phyloP scores from a whole-genome alignment of 2,329 filamentous ascomycete species.

The Xylogone sp. region DNA sequence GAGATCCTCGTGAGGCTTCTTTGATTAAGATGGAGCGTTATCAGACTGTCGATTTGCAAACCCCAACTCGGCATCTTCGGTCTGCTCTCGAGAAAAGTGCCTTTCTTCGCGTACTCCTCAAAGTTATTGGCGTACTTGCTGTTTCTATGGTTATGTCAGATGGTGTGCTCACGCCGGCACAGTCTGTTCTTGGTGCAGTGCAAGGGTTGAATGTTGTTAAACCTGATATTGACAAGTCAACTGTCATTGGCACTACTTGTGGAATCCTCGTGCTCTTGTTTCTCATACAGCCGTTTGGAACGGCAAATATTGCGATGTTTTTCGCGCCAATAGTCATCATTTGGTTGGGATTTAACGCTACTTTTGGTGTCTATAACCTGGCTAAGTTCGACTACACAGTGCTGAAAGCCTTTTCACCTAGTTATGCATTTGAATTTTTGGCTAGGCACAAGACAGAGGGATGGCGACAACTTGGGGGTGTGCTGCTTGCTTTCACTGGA shows the following conservation, averaged over 20 bases:
- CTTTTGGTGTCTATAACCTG: conserved; percentile 62
- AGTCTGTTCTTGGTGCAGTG: conserved; percentile 65
- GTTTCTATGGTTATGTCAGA: conserved; percentile 63
- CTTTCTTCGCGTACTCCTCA: conserved; percentile 51
- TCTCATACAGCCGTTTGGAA: conserved; percentile 60
- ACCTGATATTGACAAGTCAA: conserved; percentile 47
- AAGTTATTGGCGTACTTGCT: conserved; percentile 59
- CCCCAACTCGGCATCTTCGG: conserved; percentile 48
- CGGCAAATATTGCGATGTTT: conserved; percentile 50
- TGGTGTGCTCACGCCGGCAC: conserved; percentile 64
- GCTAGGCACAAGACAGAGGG: conserved; percentile 52
- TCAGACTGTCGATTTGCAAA: conserved; percentile 49
- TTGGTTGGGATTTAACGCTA: conserved; percentile 62
- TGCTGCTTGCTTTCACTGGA: conserved; percentile 70
- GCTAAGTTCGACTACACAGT: conserved; percentile 47
- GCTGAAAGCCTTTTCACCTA: conserved; percentile 51
- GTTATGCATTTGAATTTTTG: conserved; percentile 58
- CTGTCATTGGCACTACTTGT: conserved; percentile 60
- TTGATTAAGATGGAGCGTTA: conserved; percentile 57
- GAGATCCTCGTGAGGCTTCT: conserved; percentile 52
- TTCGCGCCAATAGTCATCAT: conserved; percentile 65
- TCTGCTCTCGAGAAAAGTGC: conserved; percentile 53
- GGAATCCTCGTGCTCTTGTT: conserved; percentile 62
- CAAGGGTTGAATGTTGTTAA: conserved; percentile 59
- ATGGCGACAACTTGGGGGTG: conserved; percentile 63